These are phyloP conservation scores for Xylaria sp. DNA, from an alignment of 2,329 filamentous ascomycete genomes.

Conservation along the genomic window DNA sequence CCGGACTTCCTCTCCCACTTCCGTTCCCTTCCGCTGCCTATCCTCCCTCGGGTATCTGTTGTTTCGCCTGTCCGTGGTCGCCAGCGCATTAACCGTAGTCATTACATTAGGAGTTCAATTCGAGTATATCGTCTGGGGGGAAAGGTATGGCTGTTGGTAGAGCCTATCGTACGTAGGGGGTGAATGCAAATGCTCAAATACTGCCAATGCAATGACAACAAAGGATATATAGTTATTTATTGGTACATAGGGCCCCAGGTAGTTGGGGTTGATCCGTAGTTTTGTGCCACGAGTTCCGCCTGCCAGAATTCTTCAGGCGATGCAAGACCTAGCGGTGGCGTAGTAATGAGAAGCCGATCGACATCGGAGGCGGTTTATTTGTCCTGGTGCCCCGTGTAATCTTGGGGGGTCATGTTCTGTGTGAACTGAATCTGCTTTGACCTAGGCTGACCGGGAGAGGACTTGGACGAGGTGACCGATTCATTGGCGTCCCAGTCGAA, in stretches of 20 bases:
- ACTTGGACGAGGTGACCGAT: constrained; percentile 42
- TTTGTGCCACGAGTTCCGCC: background rate
- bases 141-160: constrained; percentile 14
- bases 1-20: constrained; percentile 14
- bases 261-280: constrained; percentile 2
- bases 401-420: constrained; percentile 48
- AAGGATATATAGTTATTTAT: constrained; percentile 18
- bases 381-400: constrained; percentile 39
- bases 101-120: constrained; percentile 32
- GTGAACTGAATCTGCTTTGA: constrained; percentile 51
- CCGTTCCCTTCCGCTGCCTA: constrained; percentile 20
- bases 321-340: background rate
- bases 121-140: constrained; percentile 13
- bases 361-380: constrained; percentile 10
- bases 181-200: constrained; percentile 25
- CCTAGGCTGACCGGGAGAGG: constrained; percentile 42
- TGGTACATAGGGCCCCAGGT: constrained; percentile 26
- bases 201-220: constrained; percentile 15
- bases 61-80: constrained; percentile 24
- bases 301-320: background rate
- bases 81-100: constrained; percentile 30
- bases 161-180: constrained; percentile 8
- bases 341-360: background rate
- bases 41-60: constrained; percentile 30
- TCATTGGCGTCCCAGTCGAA: constrained; percentile 55